Conservation (phyloP, 106 monocot genomes). For the Acorus gramineus region DNA sequence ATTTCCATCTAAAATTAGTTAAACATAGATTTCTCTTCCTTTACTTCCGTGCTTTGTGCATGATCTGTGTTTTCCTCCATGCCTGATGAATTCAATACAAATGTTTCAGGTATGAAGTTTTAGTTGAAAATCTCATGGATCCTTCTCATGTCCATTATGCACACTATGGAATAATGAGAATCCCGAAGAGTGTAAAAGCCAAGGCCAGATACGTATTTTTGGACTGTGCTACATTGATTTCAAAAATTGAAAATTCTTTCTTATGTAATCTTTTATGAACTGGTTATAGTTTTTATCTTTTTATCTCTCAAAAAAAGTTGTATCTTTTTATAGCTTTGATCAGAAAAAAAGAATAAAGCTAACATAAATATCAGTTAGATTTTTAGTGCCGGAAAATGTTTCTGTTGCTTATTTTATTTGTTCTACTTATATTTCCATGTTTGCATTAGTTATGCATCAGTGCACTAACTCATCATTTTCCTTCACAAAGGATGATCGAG, state of each 20-base stretch:
- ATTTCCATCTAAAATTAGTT: too few species aligned
- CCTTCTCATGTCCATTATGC: constrained; percentile 92
- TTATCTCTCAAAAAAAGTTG: background rate
- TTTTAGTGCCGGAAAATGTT: background rate
- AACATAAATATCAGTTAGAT: too few species aligned
- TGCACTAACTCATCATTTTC: background rate
- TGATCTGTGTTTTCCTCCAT: background rate
- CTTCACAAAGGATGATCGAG: constrained; percentile 24
- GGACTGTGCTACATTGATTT: background rate
- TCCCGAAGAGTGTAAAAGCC: constrained; percentile 23
- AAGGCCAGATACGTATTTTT: constrained; percentile 49
- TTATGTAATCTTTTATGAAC: background rate
- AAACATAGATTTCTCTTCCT: too few species aligned
- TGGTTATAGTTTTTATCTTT: too few species aligned
- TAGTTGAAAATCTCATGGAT: constrained; percentile 93
- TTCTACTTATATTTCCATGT: too few species aligned
- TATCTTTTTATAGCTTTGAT: background rate
- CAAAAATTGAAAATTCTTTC: background rate
- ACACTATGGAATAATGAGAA: constrained; percentile 67
- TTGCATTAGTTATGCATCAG: too few species aligned
- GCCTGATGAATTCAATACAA: background rate
- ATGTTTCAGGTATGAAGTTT: constrained; percentile 72
- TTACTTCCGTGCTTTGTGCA: too few species aligned
- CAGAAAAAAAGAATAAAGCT: background rate
- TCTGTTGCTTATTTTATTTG: too few species aligned